Evolutionary conservation across 176 grass and related monocot genomes (phyloP).

Genomic region (Canna indica): DNA sequence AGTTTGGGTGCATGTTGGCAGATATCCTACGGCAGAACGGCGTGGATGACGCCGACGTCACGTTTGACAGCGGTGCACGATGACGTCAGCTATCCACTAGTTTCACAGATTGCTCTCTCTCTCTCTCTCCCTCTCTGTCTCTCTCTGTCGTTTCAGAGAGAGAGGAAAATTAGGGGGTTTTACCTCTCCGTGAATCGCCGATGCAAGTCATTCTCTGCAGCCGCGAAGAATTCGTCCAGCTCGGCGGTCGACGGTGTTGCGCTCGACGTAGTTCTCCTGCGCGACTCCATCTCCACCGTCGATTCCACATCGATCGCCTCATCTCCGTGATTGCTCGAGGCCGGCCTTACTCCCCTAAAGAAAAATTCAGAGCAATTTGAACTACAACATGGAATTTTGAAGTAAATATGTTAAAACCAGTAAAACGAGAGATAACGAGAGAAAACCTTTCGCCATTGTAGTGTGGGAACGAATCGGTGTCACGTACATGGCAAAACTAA

Average conservation of each 20-base stretch:
- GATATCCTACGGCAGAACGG: constrained; percentile 83
- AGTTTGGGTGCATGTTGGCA: constrained; percentile 95
- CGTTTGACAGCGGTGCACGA: constrained; percentile 75
- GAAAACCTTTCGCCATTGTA: background rate
- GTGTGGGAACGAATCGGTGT: background rate
- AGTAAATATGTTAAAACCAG: background rate
- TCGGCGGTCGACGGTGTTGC: background rate
- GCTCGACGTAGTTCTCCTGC: background rate
- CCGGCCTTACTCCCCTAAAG: background rate
- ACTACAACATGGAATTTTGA: background rate
- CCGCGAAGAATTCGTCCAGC: constrained; percentile 14
- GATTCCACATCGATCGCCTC: constrained; percentile 21
- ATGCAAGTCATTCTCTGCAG: background rate
- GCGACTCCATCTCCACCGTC: background rate
- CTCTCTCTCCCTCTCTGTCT: no score
- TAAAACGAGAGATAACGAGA: background rate
- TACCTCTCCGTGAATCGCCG: constrained; percentile 16
- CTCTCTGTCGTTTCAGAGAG: no score
- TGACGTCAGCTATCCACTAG: no score
- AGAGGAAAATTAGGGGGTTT: no score
- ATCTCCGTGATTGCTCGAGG: background rate
- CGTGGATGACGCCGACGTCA: constrained; percentile 60
- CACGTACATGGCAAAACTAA: background rate
- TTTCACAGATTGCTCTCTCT: no score
- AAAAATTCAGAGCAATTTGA: background rate